Percentiles rank a stretch among this genome's conserved stretches.
Evolutionary conservation across 225 moss, liverwort and hornwort genomes (phyloP).

Genomic region (Neckera pumila): DNA sequence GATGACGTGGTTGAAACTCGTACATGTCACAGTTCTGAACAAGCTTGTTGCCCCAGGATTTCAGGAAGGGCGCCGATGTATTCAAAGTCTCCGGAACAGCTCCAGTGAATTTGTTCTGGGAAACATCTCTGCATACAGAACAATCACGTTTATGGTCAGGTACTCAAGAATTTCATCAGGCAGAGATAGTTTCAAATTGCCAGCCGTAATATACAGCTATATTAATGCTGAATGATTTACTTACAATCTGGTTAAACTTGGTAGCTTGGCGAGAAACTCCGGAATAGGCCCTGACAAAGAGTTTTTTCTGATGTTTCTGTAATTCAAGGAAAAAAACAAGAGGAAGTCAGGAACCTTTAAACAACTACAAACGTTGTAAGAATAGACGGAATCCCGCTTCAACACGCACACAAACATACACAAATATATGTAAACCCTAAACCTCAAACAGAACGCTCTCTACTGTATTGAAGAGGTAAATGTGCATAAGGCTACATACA

Average conservation of each 20-base stretch:
- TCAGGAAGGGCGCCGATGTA: conserved; percentile 1
- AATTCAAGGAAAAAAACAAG: neutral
- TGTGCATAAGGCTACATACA: conserved; percentile 4
- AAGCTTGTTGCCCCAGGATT: neutral
- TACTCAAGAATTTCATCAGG: neutral
- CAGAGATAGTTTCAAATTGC: neutral
- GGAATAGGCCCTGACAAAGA: conserved; percentile 16
- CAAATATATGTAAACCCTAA: neutral
- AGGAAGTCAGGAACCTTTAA: neutral
- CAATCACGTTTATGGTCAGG: neutral
- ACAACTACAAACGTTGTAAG: neutral
- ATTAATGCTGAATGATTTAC: neutral
- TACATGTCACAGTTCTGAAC: conserved; percentile 28
- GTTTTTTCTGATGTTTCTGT: conserved; percentile 20
- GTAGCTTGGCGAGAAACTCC: conserved; percentile 11
- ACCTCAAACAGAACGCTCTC: neutral
- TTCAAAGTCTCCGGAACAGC: neutral
- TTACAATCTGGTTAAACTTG: conserved; percentile 27
- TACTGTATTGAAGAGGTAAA: neutral
- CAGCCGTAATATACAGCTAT: neutral
- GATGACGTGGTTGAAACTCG: neutral
- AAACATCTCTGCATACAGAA: conserved; percentile 23
- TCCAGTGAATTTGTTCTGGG: conserved; percentile 24
- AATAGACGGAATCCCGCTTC: neutral
- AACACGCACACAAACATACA: neutral